phyloP scores from a whole-genome alignment of 768 basidiomycete species.

The Chalciporus pseudorubinellus region DNA sequence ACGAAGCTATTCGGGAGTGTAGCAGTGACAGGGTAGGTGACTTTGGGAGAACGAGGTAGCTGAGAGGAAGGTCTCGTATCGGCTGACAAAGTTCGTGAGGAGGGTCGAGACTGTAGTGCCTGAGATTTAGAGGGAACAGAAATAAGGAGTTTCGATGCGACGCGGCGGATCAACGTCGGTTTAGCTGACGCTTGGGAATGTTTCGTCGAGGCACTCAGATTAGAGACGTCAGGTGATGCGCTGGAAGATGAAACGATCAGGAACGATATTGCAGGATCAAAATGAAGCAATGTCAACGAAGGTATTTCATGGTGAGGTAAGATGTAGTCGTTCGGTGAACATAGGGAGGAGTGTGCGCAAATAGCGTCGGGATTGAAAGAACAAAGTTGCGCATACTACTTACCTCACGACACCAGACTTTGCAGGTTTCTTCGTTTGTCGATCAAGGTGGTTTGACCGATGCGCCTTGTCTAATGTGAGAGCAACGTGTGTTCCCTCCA shows the following conservation, averaged over 20 bases:
- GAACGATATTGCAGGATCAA: neutral
- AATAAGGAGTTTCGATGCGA: slow-evolving; percentile 29
- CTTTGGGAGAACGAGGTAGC: slow-evolving; percentile 5
- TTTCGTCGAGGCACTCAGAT: neutral
- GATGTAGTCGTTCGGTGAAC: neutral
- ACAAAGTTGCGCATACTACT: neutral
- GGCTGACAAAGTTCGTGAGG: slow-evolving; percentile 9
- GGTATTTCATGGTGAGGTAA: neutral
- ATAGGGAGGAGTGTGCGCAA: neutral
- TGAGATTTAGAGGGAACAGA: slow-evolving; percentile 16
- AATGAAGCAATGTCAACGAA: neutral
- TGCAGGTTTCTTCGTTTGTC: slow-evolving; percentile 1
- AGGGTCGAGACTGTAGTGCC: slow-evolving; percentile 9
- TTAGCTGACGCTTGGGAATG: slow-evolving; percentile 5
- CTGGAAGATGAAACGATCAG: neutral
- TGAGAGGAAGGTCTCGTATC: neutral
- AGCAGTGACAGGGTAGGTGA: slow-evolving; percentile 3
- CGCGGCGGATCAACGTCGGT: slow-evolving; percentile 27
- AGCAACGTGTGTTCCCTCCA: neutral
- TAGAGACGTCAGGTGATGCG: neutral
- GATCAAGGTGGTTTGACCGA: neutral
- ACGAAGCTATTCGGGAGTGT: slow-evolving; percentile 22
- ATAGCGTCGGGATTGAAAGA: neutral
- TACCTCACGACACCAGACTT: slow-evolving; percentile 13
- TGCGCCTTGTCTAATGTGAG: neutral